Conservation (phyloP, 2,329 filamentous ascomycete species). For the Fusarium sp. region DNA sequence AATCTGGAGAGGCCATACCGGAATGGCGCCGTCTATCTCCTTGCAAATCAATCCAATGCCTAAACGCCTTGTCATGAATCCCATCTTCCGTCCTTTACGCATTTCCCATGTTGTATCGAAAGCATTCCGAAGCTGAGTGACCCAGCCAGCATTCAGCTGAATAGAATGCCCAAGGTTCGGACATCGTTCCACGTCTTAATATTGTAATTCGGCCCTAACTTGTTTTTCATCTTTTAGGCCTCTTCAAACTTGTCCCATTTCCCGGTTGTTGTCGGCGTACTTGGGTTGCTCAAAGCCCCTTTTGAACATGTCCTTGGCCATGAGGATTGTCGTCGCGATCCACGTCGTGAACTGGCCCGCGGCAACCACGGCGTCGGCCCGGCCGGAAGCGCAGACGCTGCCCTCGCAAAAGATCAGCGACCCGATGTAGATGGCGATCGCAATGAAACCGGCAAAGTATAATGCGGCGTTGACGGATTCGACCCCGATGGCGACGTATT, state of each 20-base stretch:
- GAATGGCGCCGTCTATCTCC: constrained; percentile 19
- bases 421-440: constrained; percentile 66
- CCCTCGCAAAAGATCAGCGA: constrained; percentile 67
- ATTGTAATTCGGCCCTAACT: background rate
- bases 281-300: constrained; percentile 48
- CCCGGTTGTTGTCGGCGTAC: constrained; percentile 27
- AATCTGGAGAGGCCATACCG: constrained; percentile 18
- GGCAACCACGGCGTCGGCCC: constrained; percentile 64
- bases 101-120: background rate
- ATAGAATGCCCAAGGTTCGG: background rate
- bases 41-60: constrained; percentile 20
- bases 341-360: constrained; percentile 65
- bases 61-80: constrained; percentile 37
- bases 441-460: constrained; percentile 70
- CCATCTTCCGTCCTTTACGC: constrained; percentile 12
- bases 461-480: constrained; percentile 65
- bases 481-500: constrained; percentile 59
- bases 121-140: background rate
- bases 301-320: constrained; percentile 60
- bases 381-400: constrained; percentile 65
- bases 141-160: background rate
- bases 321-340: constrained; percentile 59
- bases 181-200: background rate
- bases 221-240: background rate
- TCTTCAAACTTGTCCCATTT: constrained; percentile 52